Base-by-base conservation (phyloP, 2,329 filamentous ascomycete species). In the Ramularia collo-cygni region DNA sequence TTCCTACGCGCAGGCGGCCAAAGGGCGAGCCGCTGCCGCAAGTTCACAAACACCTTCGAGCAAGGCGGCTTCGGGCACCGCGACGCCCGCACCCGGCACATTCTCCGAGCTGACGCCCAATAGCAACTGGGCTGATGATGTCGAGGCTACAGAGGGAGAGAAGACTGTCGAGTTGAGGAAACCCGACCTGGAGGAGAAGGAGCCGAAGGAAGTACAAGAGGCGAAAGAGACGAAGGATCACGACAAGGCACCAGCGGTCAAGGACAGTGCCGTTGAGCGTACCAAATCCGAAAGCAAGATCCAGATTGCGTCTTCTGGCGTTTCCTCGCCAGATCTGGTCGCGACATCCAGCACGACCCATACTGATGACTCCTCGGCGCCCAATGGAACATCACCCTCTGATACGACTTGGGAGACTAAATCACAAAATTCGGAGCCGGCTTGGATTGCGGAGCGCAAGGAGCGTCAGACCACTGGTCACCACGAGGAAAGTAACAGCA, bases 1-100 rank as follows among this genome's bases (percentile, higher is more conserved):
- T 63, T 95, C 90, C 44, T 96, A 96, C 66, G 90, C 90, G 57
- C 88, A 95, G 74, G 90, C 90, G 60, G 90, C 90, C 44, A 92
- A 92, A 65, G 87, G 89, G 58, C 76, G 83, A 56, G 68, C 76
- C 40, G 59, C 72, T 38, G 58, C 68, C 40, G 56, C 66, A 40
- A 58, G 68, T 37, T 62, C 69, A 36, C 64, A 68, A 44, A 55
- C 66, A 41, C 60, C 64, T 32, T 57, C 67, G 18, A 66, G 64
- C 54, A 73, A 74, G 56, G 60, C 62, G 14, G 54, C 62, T 8
- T 68, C 69, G 15, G 66, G 64, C 30, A 52, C 62, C 16, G 59
- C 56, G 10, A 68, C 65, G 28, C 62, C 68, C 17, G 60, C 65
- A 15, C 66, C 64, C 35, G 64, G 66, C 30, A 46, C 58, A 21